Base-by-base conservation (phyloP, 2,329 filamentous ascomycete species). In the Verticillium nonalfalfae region DNA sequence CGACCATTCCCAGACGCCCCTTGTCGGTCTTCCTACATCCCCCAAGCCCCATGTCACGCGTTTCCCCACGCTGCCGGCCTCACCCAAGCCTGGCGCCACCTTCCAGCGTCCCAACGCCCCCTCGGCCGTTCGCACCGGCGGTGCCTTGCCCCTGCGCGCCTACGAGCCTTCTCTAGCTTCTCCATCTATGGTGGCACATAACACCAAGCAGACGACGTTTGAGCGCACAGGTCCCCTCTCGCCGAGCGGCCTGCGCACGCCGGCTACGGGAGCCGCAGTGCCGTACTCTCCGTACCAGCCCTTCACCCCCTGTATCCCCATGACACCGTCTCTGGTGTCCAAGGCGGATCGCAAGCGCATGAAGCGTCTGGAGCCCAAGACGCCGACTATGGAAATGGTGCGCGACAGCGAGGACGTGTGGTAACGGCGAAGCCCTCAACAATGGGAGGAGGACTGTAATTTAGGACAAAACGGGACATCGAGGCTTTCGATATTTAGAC, bases 261-360 rank as follows among this genome's bases (percentile, higher is more conserved):
- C 89, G 0, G 84, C 78, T 71, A 86, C 82, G 1, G 85, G 83
- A 4, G 80, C 79, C 26, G 81, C 85, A 1, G 83, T 87, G 26
- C 90, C 90, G 1, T 93, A 93, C 73, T 86, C 85, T 60, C 89
- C 90, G 0, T 94, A 93, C 67, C 90, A 93, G 78, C 90, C 90
- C 0, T 90, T 88, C 71, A 90, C 88, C 7, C 89, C 90, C 1
- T 79, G 90, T 57, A 82, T 92, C 58, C 90, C 90, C 1, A 85
- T 93, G 57, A 93, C 90, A 35, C 90, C 90, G n/a, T 85, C 85
- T 21, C 75, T 94, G 56, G 86, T 91, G 15, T 91, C 86, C 31
- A 85, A 81, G 73, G 83, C 85, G 64, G 90, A 93, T 70, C 77
- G 89, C 34, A 91, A 88, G 81, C 79, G 83, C 71, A 87, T 86